These are phyloP conservation scores for Neurospora sp. DNA, from an alignment of 495 filamentous ascomycete genomes.

Conservation along the genomic window DNA sequence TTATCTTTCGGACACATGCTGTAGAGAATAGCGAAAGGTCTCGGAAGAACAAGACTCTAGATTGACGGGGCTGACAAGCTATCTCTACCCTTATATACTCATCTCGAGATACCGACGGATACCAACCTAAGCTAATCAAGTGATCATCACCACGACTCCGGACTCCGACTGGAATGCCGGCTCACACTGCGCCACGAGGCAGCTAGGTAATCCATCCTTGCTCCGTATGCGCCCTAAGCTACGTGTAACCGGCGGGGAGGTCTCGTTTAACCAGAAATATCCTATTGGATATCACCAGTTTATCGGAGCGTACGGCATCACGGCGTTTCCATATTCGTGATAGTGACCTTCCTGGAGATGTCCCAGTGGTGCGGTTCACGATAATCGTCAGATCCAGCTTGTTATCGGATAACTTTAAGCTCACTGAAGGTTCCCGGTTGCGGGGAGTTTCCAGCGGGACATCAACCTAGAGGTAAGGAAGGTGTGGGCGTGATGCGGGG, in stretches of 20 bases:
- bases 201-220: background rate
- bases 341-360: constrained; percentile 1
- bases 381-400: background rate
- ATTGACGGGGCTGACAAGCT: background rate
- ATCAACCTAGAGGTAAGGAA: too few species aligned
- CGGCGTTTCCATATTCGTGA: constrained; percentile 7
- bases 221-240: background rate
- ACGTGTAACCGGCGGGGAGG: background rate
- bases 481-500: background rate
- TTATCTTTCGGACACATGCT: background rate
- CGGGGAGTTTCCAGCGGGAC: background rate
- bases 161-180: background rate
- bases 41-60: background rate
- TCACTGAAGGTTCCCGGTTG: background rate
- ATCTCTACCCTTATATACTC: background rate
- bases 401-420: background rate
- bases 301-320: background rate
- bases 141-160: background rate
- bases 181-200: background rate
- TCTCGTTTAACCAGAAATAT: constrained; percentile 10
- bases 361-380: constrained; percentile 6
- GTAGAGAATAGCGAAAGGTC: background rate
- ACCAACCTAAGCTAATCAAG: background rate
- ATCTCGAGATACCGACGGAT: background rate
- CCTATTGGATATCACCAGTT: constrained; percentile 1